Evolutionary conservation across 2,329 filamentous ascomycete genomes (phyloP), one percentile per base, ranked within the genome.

Genomic region (Nothomitra cinnamomea): DNA sequence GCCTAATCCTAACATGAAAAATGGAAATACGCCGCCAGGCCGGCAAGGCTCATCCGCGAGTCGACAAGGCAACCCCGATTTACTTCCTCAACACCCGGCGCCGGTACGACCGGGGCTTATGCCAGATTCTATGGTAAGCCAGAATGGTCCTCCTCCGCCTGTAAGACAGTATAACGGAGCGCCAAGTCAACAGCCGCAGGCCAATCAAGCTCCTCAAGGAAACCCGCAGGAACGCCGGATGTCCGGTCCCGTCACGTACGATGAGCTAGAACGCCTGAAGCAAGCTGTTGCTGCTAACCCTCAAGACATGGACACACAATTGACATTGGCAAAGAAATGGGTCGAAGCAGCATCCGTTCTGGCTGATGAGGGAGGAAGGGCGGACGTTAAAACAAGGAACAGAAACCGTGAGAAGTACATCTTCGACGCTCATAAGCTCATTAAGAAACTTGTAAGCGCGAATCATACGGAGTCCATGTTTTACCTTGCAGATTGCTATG

Each of bases 391-490:
- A 54, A 73, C 76, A 1, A 74, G 72, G 36, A 72, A 72, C 57
- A 81, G 78, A 63, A 79, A 78, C 57, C 82, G 87, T 28, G 90
- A 96, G 61, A 82, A 82, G 55, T 96, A 90, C 64, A 72, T 90
- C 15, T 70, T 82, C 59, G 92, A 96, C 63, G 87, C 87, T 0
- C 80, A 92, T 64, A 96, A 95, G 67, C 80, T 89, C 22, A 71
- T 96, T 43, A 95, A 95, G 72, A 95, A 94, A 66, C 74, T 96
- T 8, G 80, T 82, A 6, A 77, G 76, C 51, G 73, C 73, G 12
- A 82, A 85, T 56, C 86, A 90, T 61, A 69, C 80, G 0, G 88
- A 94, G 7, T 89, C 90, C 28, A 94, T 95, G 80, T 98, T 98
- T 68, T 87, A 87, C 60, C 70, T 95, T 52, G 92, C 90, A 19